These are phyloP conservation scores for Yarrowia phangngaensis DNA, from an alignment of 805 yeast species.

Conservation along the genomic window DNA sequence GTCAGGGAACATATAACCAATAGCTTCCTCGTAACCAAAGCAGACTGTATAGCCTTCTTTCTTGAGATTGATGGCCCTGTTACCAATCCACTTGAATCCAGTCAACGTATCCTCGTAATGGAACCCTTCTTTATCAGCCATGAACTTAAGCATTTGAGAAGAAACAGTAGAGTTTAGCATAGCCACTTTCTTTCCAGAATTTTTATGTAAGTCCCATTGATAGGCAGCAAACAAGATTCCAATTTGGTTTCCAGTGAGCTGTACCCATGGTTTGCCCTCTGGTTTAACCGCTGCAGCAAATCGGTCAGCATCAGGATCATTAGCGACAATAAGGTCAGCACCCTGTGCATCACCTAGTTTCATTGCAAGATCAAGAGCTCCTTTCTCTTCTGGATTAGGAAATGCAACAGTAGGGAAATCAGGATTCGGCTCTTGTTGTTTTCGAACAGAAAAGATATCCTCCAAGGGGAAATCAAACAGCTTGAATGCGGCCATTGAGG, in stretches of 20 bases:
- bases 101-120: slow-evolving; percentile 78
- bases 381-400: slow-evolving; percentile 95
- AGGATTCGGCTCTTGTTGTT: slow-evolving; percentile 78
- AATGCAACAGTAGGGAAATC: slow-evolving; percentile 78
- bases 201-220: slow-evolving; percentile 30
- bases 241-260: slow-evolving; percentile 85
- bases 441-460: slow-evolving; percentile 47
- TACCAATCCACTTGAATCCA: slow-evolving; percentile 98
- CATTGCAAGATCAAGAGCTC: slow-evolving; percentile 77
- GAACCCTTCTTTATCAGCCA: slow-evolving; percentile 63
- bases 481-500: slow-evolving; percentile 48
- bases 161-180: slow-evolving; percentile 89
- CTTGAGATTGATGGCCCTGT: slow-evolving; percentile 72
- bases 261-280: slow-evolving; percentile 54
- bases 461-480: slow-evolving; percentile 41
- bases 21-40: slow-evolving; percentile 92
- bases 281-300: slow-evolving; percentile 71
- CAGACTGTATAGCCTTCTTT: slow-evolving; percentile 64
- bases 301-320: slow-evolving; percentile 96
- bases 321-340: slow-evolving; percentile 65
- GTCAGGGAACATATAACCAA: slow-evolving; percentile 84
- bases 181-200: slow-evolving; percentile 42
- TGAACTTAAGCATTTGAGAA: slow-evolving; percentile 67
- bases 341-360: slow-evolving; percentile 52
- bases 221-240: slow-evolving; percentile 79